Evolutionary conservation across 2,329 filamentous ascomycete species (phyloP).

Genomic region (Colletotrichum euphorbiae): DNA sequence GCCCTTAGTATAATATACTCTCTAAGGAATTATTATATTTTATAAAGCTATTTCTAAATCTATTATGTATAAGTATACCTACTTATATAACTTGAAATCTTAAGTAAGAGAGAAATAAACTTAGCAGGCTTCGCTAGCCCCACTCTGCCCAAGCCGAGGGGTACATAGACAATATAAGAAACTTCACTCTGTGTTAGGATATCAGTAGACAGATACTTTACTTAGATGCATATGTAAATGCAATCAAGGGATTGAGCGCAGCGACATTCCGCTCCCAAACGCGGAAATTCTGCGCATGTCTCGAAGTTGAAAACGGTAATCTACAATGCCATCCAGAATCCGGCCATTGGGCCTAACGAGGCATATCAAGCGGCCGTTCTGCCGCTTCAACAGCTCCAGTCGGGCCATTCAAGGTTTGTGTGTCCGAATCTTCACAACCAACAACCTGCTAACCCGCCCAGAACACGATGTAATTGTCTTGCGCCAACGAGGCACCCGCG

Average conservation of each 20-base stretch:
- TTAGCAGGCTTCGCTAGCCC: no score
- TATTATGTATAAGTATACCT: no score
- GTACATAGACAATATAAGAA: no score
- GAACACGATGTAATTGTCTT: constrained; percentile 56
- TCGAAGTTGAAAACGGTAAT: neutral
- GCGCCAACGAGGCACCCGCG: constrained; percentile 51
- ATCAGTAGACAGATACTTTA: neutral
- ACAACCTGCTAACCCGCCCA: constrained; percentile 37
- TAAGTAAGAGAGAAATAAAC: no score
- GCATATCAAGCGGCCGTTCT: constrained; percentile 2
- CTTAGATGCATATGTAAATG: neutral
- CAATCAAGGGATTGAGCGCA: neutral
- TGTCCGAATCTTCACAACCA: no score
- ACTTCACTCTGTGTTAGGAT: neutral
- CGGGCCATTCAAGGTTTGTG: constrained; percentile 25
- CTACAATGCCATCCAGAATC: constrained; percentile 26
- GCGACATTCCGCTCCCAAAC: neutral
- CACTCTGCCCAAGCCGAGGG: no score
- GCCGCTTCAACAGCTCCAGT: constrained; percentile 19
- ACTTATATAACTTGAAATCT: no score
- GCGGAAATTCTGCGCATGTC: constrained; percentile 1
- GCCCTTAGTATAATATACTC: no score
- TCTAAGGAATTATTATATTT: no score
- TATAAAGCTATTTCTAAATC: no score
- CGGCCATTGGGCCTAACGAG: constrained; percentile 21